These are phyloP conservation scores for Pilasporangium apinafurcum DNA, from an alignment of 352 stramenopile genomes.

Conservation along the genomic window DNA sequence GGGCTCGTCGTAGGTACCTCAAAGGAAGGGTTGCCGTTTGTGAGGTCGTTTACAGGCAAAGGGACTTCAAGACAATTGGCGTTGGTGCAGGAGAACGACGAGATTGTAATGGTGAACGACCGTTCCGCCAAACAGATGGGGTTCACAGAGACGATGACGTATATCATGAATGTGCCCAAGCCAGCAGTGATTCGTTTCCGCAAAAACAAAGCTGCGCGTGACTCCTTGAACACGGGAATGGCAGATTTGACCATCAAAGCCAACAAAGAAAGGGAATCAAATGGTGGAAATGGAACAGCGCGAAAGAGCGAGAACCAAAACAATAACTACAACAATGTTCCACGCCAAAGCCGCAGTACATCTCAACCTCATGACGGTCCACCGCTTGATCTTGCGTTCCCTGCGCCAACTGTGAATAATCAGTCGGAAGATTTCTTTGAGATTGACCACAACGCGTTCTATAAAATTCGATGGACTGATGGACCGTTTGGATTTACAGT, in stretches of 20 bases:
- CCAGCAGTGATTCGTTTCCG: conserved; percentile 66
- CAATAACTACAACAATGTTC: not conserved
- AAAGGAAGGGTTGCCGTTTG: conserved; percentile 45
- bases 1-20: conserved; percentile 69
- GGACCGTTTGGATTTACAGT: conserved; percentile 78
- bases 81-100: conserved; percentile 67
- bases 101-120: conserved; percentile 82
- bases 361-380: not conserved
- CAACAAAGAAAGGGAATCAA: no score
- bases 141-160: conserved; percentile 78
- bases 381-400: no score
- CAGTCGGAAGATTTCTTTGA: conserved; percentile 48
- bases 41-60: conserved; percentile 78
- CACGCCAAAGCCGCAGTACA: not conserved
- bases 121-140: conserved; percentile 32
- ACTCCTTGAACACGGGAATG: no score
- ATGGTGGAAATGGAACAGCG: no score
- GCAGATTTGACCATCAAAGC: no score
- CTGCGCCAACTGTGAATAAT: conserved; percentile 6
- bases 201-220: conserved; percentile 3
- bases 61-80: conserved; percentile 63
- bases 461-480: conserved; percentile 76
- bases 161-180: conserved; percentile 83
- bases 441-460: conserved; percentile 66
- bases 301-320: conserved; percentile 3